Percentiles rank a stretch among this genome's conserved stretches.
Conservation (phyloP, 441 rosid species). For the Aquilaria agallochum region DNA sequence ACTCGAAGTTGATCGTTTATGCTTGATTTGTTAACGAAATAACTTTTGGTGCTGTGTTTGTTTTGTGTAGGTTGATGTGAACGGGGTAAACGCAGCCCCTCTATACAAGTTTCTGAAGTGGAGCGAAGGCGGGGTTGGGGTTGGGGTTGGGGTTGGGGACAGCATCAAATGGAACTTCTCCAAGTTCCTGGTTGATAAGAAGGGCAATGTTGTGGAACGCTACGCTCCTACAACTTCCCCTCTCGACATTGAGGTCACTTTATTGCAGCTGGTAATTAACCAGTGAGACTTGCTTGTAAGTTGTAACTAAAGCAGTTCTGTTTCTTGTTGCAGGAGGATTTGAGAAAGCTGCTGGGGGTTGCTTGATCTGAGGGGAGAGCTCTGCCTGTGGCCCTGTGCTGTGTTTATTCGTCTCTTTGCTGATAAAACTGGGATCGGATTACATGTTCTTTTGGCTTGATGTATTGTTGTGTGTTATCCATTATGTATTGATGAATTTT, state of each 20-base stretch:
- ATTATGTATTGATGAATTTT: too few relatives aligned
- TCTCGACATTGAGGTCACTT: slow-evolving; percentile 50
- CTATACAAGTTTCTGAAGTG: slow-evolving; percentile 53
- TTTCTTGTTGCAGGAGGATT: slow-evolving; percentile 46
- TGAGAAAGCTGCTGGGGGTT: slow-evolving; percentile 55
- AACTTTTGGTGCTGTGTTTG: too few relatives aligned
- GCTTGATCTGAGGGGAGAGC: slow-evolving; percentile 21
- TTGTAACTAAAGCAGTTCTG: not conserved
- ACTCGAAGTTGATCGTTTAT: too few relatives aligned
- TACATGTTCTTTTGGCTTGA: too few relatives aligned
- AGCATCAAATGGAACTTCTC: slow-evolving; percentile 64
- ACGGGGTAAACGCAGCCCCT: slow-evolving; percentile 51
- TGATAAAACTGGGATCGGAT: too few relatives aligned
- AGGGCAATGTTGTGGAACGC: slow-evolving; percentile 52
- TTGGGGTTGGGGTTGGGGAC: slow-evolving; percentile 42
- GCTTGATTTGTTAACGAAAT: too few relatives aligned
- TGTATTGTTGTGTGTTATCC: too few relatives aligned
- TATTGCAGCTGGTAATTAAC: too few relatives aligned
- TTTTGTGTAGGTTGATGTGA: slow-evolving; percentile 47
- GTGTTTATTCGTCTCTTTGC: too few relatives aligned
- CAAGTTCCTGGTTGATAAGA: slow-evolving; percentile 56
- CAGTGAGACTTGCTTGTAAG: too few relatives aligned
- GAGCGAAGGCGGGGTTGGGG: slow-evolving; percentile 44
- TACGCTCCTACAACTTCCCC: slow-evolving; percentile 64
- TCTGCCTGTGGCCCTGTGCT: too few relatives aligned